phyloP scores from a whole-genome alignment of 176 grass and related monocot species.

The Hyparrhenia diplandra region DNA sequence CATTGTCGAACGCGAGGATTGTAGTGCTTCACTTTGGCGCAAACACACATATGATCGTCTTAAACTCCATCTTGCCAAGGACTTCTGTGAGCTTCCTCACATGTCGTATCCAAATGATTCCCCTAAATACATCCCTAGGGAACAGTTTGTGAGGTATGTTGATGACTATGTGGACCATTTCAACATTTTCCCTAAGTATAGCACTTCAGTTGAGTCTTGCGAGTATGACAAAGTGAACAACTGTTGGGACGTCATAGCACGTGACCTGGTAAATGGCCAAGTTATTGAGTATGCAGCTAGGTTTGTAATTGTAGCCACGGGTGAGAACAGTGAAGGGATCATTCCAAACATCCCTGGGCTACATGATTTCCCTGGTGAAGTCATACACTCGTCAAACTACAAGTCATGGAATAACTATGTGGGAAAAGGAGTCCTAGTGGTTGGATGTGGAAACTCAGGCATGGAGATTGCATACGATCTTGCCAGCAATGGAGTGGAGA shows the following conservation, averaged over 20 bases:
- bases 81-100: constrained; percentile 56
- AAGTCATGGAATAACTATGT: constrained; percentile 27
- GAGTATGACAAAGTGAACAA: constrained; percentile 18
- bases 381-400: constrained; percentile 52
- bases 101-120: constrained; percentile 30
- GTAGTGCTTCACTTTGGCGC: constrained; percentile 46
- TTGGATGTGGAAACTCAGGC: constrained; percentile 69
- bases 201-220: constrained; percentile 33
- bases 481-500: constrained; percentile 31
- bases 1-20: constrained; percentile 56
- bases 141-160: constrained; percentile 48
- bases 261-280: background rate
- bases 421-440: constrained; percentile 44
- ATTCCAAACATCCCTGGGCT: constrained; percentile 41
- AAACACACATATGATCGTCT: constrained; percentile 55
- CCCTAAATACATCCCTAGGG: constrained; percentile 44
- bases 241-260: constrained; percentile 33
- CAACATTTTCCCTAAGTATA: constrained; percentile 14
- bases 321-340: constrained; percentile 42
- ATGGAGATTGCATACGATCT: constrained; percentile 84
- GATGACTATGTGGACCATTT: constrained; percentile 48
- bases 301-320: constrained; percentile 64
- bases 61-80: constrained; percentile 60
- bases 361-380: constrained; percentile 38
- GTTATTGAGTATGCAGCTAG: constrained; percentile 17